Base-by-base conservation (phyloP, 495 filamentous ascomycete genomes). In the Penicillium simplicissimum region DNA sequence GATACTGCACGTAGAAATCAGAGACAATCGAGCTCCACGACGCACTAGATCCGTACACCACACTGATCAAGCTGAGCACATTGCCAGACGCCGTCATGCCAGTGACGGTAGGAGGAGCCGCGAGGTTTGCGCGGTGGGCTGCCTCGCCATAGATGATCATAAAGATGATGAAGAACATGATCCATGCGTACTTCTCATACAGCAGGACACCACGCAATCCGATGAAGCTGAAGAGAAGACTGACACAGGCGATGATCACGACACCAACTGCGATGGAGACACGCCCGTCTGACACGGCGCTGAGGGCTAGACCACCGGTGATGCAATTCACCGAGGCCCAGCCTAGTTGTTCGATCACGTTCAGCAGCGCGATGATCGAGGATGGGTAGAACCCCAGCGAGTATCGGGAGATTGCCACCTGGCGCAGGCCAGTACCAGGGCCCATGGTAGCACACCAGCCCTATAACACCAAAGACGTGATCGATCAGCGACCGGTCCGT, bases 401-500 rank as follows among this genome's bases (percentile, higher is more conserved):
- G 58, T 71, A 74, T 57, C 73, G 47, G 15, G 67, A 69, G 89
- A 97, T 74, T 88, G 90, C 31, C 87, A 97, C 72, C 71, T 97
- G 58, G 88, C 94, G 40, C 84, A 94, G 70, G 86, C 93, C 31
- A 84, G 88, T 56, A 87, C 89, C 68, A 89, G 93, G 93, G 78
- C 87, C 33, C 91, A 97, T 71, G 8, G 68, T 71, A 17, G 73
- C 73, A 51, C 77, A 83, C 62, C 64, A 74, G 31, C 69, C 67
- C 69, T 72, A 64, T n/a, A n/a, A n/a, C n/a, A n/a, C n/a, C 19
- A 34, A 34, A 31, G n/a, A 23, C 15, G 35, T 17, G 37, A 57
- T 35, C 25, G 25, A 13, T 51, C 25, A 51, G 48, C 25, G 7
- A 7, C 11, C n/a, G 15, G 1, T 23, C 48, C 28, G 28, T 17